These are phyloP conservation scores for Aspergillus incahuasiensis DNA, from an alignment of 495 filamentous ascomycete species.

Conservation along the genomic window DNA sequence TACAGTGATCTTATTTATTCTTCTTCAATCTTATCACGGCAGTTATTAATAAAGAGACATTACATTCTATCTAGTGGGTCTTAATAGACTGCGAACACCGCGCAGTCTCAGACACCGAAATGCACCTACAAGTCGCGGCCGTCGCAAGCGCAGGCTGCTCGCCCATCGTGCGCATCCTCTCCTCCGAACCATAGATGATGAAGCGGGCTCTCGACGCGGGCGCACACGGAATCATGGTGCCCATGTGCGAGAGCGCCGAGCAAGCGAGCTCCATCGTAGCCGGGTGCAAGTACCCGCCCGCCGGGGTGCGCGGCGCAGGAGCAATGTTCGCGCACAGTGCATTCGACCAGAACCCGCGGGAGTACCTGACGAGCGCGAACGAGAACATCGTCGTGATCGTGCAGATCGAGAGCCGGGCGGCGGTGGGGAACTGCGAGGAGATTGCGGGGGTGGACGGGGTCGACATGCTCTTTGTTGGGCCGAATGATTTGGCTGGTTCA, in stretches of 20 bases:
- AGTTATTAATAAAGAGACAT: too few species aligned
- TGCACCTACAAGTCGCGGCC: slow-evolving; percentile 35
- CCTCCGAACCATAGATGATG: slow-evolving; percentile 65
- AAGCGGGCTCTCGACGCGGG: slow-evolving; percentile 70
- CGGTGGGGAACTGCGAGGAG: slow-evolving; percentile 44
- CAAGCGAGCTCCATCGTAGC: slow-evolving; percentile 42
- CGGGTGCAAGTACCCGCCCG: slow-evolving; percentile 63
- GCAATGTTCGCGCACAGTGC: slow-evolving; percentile 41
- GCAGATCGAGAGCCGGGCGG: slow-evolving; percentile 43
- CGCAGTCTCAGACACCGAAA: slow-evolving; percentile 35
- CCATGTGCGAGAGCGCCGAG: slow-evolving; percentile 9
- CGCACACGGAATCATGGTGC: slow-evolving; percentile 57
- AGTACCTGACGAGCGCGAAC: slow-evolving; percentile 25
- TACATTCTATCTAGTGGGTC: background rate
- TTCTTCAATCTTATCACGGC: too few species aligned
- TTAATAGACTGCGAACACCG: slow-evolving; percentile 14
- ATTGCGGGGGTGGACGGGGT: slow-evolving; percentile 30
- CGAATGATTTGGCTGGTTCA: slow-evolving; percentile 41
- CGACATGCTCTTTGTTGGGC: slow-evolving; percentile 63
- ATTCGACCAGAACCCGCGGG: slow-evolving; percentile 33
- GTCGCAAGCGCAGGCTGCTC: slow-evolving; percentile 60
- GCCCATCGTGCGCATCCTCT: slow-evolving; percentile 64
- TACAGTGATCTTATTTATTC: background rate
- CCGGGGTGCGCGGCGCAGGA: slow-evolving; percentile 60
- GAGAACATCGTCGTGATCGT: slow-evolving; percentile 32